These are phyloP conservation scores for Pyricularia pennisetigena DNA, from an alignment of 2,329 filamentous ascomycete species.

Conservation along the genomic window DNA sequence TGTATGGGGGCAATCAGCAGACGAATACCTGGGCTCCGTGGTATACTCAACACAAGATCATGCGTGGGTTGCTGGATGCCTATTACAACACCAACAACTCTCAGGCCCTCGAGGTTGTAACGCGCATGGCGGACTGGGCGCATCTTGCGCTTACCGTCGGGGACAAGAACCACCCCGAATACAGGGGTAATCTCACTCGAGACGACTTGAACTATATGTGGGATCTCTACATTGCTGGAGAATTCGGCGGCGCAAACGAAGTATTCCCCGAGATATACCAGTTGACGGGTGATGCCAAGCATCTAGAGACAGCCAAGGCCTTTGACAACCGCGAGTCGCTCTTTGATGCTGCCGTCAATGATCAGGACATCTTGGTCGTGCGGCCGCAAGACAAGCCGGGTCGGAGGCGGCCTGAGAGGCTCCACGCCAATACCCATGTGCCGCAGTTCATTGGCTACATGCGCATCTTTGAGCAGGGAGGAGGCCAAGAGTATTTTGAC, in stretches of 20 bases:
- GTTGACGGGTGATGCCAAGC: conserved; percentile 17
- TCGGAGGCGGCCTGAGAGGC: conserved; percentile 16
- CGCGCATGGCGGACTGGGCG: conserved; percentile 22
- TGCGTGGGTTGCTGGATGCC: conserved; percentile 21
- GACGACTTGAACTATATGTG: conserved; percentile 24
- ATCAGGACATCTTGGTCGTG: conserved; percentile 20
- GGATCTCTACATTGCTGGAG: conserved; percentile 22
- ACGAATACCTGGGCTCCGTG: conserved; percentile 22
- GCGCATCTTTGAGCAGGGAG: conserved; percentile 19
- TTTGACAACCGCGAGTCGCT: conserved; percentile 22
- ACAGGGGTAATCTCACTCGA: conserved; percentile 19
- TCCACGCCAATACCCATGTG: conserved; percentile 21
- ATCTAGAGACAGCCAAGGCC: conserved; percentile 19
- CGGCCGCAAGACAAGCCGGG: conserved; percentile 17
- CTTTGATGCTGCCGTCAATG: conserved; percentile 18
- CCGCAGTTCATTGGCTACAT: conserved; percentile 22
- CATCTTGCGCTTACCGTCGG: conserved; percentile 21
- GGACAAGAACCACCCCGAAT: conserved; percentile 21
- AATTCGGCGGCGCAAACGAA: conserved; percentile 21
- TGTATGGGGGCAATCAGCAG: conserved; percentile 17
- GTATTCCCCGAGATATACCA: conserved; percentile 22
- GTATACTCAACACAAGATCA: conserved; percentile 24
- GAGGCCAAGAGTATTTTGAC: conserved; percentile 17
- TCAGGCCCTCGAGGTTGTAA: conserved; percentile 16
- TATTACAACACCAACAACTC: conserved; percentile 23